Conservation (phyloP, 495 filamentous ascomycete species). For the Trichodelitschia bisporula region DNA sequence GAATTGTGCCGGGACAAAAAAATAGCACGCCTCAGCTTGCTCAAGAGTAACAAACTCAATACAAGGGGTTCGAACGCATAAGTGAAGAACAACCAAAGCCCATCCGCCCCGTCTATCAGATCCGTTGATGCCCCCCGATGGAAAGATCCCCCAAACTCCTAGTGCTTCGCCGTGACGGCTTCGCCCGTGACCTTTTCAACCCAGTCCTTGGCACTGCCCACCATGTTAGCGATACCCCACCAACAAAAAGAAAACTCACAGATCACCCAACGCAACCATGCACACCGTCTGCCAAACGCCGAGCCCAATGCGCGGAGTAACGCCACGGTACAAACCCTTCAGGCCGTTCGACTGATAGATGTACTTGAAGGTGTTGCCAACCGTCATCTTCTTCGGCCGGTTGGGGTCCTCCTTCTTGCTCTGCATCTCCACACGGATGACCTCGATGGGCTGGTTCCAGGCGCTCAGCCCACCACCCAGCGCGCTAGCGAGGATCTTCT, state of each 20-base stretch:
- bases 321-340: slow-evolving; percentile 86
- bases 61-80: too few species aligned
- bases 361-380: slow-evolving; percentile 75
- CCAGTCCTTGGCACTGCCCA: slow-evolving; percentile 71
- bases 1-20: too few species aligned
- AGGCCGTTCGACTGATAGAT: slow-evolving; percentile 78
- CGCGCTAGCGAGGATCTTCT: slow-evolving; percentile 77
- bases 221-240: slow-evolving; percentile 18
- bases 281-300: slow-evolving; percentile 99
- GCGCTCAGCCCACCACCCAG: slow-evolving; percentile 83
- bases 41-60: too few species aligned
- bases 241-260: slow-evolving; percentile 36
- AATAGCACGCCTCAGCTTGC: too few species aligned
- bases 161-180: slow-evolving; percentile 90
- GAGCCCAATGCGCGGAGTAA: slow-evolving; percentile 77
- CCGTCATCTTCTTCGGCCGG: slow-evolving; percentile 94
- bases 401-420: slow-evolving; percentile 95
- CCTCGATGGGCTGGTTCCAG: slow-evolving; percentile 99
- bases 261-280: slow-evolving; percentile 98
- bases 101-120: too few species aligned
- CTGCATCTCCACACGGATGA: slow-evolving; percentile 99
- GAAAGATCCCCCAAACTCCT: too few species aligned
- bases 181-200: slow-evolving; percentile 96
- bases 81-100: too few species aligned
- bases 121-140: too few species aligned